Evolutionary conservation across 2,329 filamentous ascomycete species (phyloP).

Genomic region (Aurifilum marmelostoma): DNA sequence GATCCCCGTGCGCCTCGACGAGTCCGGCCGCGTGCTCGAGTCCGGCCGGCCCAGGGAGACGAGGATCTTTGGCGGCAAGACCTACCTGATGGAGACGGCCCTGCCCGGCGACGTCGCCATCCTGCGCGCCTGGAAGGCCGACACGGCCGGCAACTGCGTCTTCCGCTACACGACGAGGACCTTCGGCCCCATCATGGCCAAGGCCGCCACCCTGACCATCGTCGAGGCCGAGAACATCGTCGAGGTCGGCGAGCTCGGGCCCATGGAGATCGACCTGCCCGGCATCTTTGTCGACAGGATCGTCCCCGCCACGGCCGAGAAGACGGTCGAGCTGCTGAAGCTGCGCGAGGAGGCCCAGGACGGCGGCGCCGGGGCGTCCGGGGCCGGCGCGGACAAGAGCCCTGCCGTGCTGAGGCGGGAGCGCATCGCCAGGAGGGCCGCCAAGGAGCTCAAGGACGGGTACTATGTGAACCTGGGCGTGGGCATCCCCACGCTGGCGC

Average conservation of each 20-base stretch:
- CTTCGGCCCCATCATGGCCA: slow-evolving; percentile 78
- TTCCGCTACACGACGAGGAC: slow-evolving; percentile 80
- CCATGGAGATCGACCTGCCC: slow-evolving; percentile 76
- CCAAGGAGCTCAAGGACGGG: slow-evolving; percentile 79
- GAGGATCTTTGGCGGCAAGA: slow-evolving; percentile 71
- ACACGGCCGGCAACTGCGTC: slow-evolving; percentile 76
- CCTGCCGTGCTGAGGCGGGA: slow-evolving; percentile 61
- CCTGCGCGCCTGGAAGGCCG: slow-evolving; percentile 74
- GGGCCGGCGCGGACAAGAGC: slow-evolving; percentile 42
- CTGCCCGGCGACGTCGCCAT: slow-evolving; percentile 78
- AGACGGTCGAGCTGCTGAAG: slow-evolving; percentile 73
- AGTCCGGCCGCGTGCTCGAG: slow-evolving; percentile 63
- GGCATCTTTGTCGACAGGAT: slow-evolving; percentile 85
- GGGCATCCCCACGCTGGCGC: slow-evolving; percentile 80
- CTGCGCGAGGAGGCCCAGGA: slow-evolving; percentile 49
- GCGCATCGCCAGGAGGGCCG: slow-evolving; percentile 75
- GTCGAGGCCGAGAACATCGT: slow-evolving; percentile 88
- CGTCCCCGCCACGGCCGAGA: slow-evolving; percentile 71
- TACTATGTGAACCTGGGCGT: slow-evolving; percentile 82
- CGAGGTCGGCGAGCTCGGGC: slow-evolving; percentile 70
- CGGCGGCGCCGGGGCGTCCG: slow-evolving; percentile 41
- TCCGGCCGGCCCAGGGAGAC: slow-evolving; percentile 69
- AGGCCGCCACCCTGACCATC: slow-evolving; percentile 76
- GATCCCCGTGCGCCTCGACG: slow-evolving; percentile 65
- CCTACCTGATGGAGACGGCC: slow-evolving; percentile 77